phyloP scores from a whole-genome alignment of 208 protist species.

The Leishmania guyanensis region DNA sequence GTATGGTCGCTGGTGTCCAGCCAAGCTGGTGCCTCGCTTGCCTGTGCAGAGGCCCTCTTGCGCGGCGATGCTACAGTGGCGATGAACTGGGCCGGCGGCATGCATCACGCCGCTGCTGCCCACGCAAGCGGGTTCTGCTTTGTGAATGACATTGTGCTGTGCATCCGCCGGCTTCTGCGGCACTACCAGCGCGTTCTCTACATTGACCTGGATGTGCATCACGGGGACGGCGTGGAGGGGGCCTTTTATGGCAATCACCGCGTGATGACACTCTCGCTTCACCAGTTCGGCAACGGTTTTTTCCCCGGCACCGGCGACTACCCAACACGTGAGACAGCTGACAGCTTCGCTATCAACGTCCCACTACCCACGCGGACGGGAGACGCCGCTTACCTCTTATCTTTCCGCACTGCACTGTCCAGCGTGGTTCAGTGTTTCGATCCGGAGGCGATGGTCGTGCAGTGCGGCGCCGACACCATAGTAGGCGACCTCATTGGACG shows the following conservation, averaged over 20 bases:
- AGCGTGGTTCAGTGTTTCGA: slow-evolving; percentile 95
- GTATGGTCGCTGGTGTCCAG: slow-evolving; percentile 77
- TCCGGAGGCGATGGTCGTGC: slow-evolving; percentile 97
- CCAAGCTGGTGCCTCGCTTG: slow-evolving; percentile 92
- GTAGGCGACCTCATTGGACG: slow-evolving; percentile 96
- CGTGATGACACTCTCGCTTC: slow-evolving; percentile 99
- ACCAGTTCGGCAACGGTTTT: slow-evolving; percentile 98
- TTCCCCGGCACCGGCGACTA: slow-evolving; percentile 97
- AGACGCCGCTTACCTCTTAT: slow-evolving; percentile 92
- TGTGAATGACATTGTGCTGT: slow-evolving; percentile 99
- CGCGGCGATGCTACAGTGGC: slow-evolving; percentile 92
- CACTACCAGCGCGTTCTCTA: slow-evolving; percentile 97
- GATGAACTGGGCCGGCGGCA: slow-evolving; percentile 99
- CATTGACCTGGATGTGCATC: slow-evolving; percentile 99
- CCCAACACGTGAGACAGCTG: slow-evolving; percentile 30
- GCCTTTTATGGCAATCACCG: slow-evolving; percentile 99
- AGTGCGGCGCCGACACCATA: slow-evolving; percentile 98
- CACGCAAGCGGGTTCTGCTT: slow-evolving; percentile 99
- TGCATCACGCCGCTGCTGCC: slow-evolving; percentile 96
- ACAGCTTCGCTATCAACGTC: slow-evolving; percentile 93
- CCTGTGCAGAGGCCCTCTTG: slow-evolving; percentile 95
- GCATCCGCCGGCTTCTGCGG: slow-evolving; percentile 99
- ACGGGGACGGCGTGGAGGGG: slow-evolving; percentile 99
- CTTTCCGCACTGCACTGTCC: slow-evolving; percentile 95
- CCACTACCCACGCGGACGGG: slow-evolving; percentile 96